Evolutionary conservation across 805 yeast genomes (phyloP).

Genomic region (Myxozyma udenii): DNA sequence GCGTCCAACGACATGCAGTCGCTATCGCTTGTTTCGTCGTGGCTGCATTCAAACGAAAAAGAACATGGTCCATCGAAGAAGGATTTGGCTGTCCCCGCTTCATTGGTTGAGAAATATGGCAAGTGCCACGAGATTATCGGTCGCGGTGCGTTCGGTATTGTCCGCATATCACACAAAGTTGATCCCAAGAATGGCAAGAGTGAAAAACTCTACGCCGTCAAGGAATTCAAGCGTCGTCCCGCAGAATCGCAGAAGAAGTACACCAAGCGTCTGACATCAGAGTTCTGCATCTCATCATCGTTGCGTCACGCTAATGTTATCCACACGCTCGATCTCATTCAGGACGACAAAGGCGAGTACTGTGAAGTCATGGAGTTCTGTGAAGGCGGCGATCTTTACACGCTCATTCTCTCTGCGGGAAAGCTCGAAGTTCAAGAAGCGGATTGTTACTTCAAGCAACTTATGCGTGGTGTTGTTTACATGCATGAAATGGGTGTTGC

Average conservation of each 20-base stretch:
- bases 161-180: constrained; percentile 70
- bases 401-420: constrained; percentile 53
- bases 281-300: constrained; percentile 81
- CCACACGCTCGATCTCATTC: constrained; percentile 76
- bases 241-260: constrained; percentile 57
- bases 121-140: constrained; percentile 93
- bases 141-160: constrained; percentile 86
- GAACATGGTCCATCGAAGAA: constrained; percentile 34
- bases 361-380: constrained; percentile 95
- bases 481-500: constrained; percentile 92
- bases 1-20: constrained; percentile 13
- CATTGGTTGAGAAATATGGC: constrained; percentile 87
- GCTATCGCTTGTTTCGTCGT: constrained; percentile 27
- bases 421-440: constrained; percentile 62
- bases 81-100: constrained; percentile 36
- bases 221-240: constrained; percentile 64
- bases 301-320: constrained; percentile 73
- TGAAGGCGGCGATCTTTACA: constrained; percentile 77
- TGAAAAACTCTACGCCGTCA: constrained; percentile 63
- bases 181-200: constrained; percentile 43
- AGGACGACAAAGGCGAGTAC: constrained; percentile 65
- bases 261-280: constrained; percentile 76
- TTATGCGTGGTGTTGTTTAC: constrained; percentile 73
- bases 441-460: constrained; percentile 87
- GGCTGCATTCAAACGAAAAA: constrained; percentile 31